Evolutionary conservation across 2,329 filamentous ascomycete species (phyloP).

Genomic region (Rhynchosporium secalis): DNA sequence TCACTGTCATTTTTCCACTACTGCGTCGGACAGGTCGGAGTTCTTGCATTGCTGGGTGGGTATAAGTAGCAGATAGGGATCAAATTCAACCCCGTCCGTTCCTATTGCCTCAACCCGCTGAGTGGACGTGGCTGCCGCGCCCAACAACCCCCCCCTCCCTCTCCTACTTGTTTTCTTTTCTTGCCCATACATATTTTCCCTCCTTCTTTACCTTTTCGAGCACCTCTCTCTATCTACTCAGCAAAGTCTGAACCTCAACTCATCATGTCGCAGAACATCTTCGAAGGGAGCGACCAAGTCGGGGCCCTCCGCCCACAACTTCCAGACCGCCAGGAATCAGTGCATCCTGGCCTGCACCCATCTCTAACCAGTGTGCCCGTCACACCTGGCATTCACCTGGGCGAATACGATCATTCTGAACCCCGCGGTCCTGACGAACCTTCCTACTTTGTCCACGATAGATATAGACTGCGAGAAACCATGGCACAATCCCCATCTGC

Average conservation of each 20-base stretch:
- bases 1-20: background rate
- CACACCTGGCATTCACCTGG: conserved; percentile 35
- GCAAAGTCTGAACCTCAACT: conserved; percentile 6
- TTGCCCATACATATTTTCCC: background rate
- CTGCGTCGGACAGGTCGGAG: no score
- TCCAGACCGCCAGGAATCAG: conserved; percentile 26
- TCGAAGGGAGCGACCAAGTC: conserved; percentile 21
- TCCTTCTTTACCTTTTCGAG: background rate
- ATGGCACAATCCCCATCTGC: conserved; percentile 36
- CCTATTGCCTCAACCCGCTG: background rate
- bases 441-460: conserved; percentile 34
- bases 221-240: background rate
- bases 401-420: conserved; percentile 26
- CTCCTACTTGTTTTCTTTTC: background rate
- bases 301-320: conserved; percentile 27
- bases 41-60: no score
- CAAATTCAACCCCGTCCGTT: no score
- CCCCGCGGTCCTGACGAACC: conserved; percentile 17
- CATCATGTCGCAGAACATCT: conserved; percentile 27
- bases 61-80: no score
- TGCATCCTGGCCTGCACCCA: conserved; percentile 36
- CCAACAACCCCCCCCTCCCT: background rate
- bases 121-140: no score
- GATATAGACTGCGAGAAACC: conserved; percentile 22
- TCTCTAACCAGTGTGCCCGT: conserved; percentile 37